Conservation (phyloP, 2,329 filamentous ascomycete genomes). For the Arthrobotrys megalospora region DNA sequence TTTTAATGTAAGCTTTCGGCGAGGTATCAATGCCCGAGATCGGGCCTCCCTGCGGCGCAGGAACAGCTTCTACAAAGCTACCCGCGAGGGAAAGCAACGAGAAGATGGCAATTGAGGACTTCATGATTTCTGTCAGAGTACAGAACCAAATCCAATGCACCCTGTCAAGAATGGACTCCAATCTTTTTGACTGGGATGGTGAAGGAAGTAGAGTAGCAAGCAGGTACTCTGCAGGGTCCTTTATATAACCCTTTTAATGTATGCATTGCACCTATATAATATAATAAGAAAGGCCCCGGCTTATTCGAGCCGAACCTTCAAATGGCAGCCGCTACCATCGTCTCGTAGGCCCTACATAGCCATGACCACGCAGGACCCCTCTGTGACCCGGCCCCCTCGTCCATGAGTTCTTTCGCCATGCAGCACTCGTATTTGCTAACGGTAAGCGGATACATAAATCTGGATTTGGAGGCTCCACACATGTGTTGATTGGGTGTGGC, state of each 20-base stretch:
- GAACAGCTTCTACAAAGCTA: neutral
- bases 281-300: too few relatives aligned
- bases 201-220: too few relatives aligned
- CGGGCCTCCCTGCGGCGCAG: neutral
- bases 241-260: too few relatives aligned
- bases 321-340: neutral
- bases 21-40: neutral
- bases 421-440: neutral
- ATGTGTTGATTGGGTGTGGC: too few relatives aligned
- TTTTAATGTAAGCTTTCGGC: conserved; percentile 67
- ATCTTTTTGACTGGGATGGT: too few relatives aligned
- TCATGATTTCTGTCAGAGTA: neutral
- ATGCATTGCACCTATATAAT: too few relatives aligned
- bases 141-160: neutral
- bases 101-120: neutral
- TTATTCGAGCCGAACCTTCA: too few relatives aligned
- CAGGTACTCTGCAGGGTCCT: too few relatives aligned
- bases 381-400: neutral
- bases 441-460: too few relatives aligned
- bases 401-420: neutral
- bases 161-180: too few relatives aligned
- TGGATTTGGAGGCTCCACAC: too few relatives aligned
- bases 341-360: neutral
- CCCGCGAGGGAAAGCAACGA: neutral
- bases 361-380: neutral